Percentiles rank a stretch among this genome's conserved stretches.
Evolutionary conservation across 371 early-diverging fungal genomes (phyloP).

Genomic region (Massospora cicadina): DNA sequence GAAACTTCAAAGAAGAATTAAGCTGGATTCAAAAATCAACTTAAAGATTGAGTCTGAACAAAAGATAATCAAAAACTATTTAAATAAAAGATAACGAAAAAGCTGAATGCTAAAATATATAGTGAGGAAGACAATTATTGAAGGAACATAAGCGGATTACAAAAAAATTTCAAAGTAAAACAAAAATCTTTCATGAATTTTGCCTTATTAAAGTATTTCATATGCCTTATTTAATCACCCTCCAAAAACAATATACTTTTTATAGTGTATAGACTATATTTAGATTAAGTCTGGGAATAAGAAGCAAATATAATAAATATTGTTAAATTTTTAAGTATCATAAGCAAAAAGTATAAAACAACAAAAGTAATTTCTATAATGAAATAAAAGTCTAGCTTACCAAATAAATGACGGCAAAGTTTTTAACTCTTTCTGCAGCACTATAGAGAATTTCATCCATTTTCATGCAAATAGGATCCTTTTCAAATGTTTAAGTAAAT

Average conservation of each 20-base stretch:
- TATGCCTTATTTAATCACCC: too few species aligned
- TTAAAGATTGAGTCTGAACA: background rate
- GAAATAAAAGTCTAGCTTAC: constrained; percentile 20
- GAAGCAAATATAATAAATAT: background rate
- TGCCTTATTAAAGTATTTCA: too few species aligned
- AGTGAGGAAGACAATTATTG: too few species aligned
- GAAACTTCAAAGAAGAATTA: background rate
- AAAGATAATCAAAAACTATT: background rate
- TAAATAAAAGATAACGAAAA: background rate
- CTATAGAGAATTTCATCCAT: constrained; percentile 90
- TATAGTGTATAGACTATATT: background rate
- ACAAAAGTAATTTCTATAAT: background rate
- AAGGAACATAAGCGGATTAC: too few species aligned
- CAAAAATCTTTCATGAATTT: too few species aligned
- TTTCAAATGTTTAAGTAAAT: background rate
- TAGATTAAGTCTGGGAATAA: background rate
- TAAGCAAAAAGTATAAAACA: background rate
- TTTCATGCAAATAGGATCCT: constrained; percentile 87
- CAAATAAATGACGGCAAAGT: constrained; percentile 91
- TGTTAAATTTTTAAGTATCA: background rate
- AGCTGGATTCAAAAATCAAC: background rate
- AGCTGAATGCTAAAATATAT: too few species aligned
- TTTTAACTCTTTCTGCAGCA: constrained; percentile 88
- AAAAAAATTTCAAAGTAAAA: too few species aligned
- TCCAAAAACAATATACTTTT: background rate